Percentiles rank a stretch among this genome's conserved stretches.
These are phyloP conservation scores for Durio zibethinus DNA, from an alignment of 345 rosid genomes.

Conservation along the genomic window DNA sequence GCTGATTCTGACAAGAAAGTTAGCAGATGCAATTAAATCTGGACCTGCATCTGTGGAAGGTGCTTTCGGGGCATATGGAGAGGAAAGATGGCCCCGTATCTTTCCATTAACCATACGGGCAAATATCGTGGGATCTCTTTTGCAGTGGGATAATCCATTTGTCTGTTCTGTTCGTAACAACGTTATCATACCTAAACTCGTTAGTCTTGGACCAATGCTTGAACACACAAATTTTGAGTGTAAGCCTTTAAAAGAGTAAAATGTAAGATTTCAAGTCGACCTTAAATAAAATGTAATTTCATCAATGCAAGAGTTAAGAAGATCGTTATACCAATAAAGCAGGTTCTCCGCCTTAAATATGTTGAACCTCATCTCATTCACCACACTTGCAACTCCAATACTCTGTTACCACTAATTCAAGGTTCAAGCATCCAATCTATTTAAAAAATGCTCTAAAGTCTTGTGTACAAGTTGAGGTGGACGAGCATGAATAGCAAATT, in stretches of 20 bases:
- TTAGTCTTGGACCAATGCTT: constrained; percentile 64
- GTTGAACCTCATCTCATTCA: not conserved
- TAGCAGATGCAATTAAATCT: constrained; percentile 47
- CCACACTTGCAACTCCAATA: not conserved
- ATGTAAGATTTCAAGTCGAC: constrained; percentile 13
- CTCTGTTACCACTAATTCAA: not conserved
- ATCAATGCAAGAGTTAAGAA: not conserved
- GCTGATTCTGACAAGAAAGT: constrained; percentile 62
- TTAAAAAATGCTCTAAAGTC: not conserved
- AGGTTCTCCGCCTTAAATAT: not conserved
- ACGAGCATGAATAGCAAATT: not conserved
- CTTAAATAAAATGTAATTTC: not conserved
- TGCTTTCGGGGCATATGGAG: constrained; percentile 64
- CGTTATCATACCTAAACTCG: constrained; percentile 59
- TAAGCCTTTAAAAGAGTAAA: constrained; percentile 45
- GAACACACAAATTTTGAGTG: constrained; percentile 85
- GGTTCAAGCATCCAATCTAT: not conserved
- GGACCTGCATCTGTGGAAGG: constrained; percentile 43
- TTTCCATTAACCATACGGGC: constrained; percentile 74
- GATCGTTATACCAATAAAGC: not conserved
- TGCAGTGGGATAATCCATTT: constrained; percentile 85
- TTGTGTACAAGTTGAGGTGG: not conserved
- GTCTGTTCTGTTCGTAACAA: constrained; percentile 66
- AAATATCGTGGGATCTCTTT: constrained; percentile 67
- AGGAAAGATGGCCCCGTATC: constrained; percentile 69